These are phyloP conservation scores for Pelargonium australe DNA, from an alignment of 441 rosid species.

Conservation along the genomic window DNA sequence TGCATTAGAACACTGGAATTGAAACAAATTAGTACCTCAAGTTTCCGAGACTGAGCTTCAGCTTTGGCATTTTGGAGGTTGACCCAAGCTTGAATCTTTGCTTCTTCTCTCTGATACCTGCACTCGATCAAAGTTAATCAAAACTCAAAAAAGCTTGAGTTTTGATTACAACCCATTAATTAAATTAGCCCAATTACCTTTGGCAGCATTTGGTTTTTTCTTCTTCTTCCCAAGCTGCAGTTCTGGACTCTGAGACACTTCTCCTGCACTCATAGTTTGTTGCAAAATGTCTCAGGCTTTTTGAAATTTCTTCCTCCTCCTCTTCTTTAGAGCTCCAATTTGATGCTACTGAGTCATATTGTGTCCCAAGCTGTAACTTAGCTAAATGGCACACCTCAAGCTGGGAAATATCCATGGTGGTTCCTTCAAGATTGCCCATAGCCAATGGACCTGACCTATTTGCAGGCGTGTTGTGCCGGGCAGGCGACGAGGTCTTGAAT, in stretches of 20 bases:
- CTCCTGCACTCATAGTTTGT: conserved; percentile 36
- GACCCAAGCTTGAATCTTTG: conserved; percentile 88
- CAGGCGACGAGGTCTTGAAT: conserved; percentile 61
- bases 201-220: conserved; percentile 65
- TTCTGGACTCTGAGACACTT: conserved; percentile 54
- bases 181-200: conserved; percentile 28
- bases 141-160: no score
- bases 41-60: conserved; percentile 86
- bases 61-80: conserved; percentile 90
- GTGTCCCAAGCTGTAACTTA: conserved; percentile 63
- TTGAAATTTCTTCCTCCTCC: conserved; percentile 85
- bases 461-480: conserved; percentile 91
- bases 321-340: conserved; percentile 96
- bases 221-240: conserved; percentile 18
- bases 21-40: conserved; percentile 47
- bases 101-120: conserved; percentile 93
- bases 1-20: no score
- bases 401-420: conserved; percentile 45
- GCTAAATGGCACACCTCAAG: conserved; percentile 59
- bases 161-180: no score
- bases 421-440: no score
- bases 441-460: conserved; percentile 75
- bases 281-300: conserved; percentile 78
- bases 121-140: background rate
- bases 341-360: conserved; percentile 55